Percentiles rank a stretch among this genome's conserved stretches.
These are phyloP conservation scores for Parastagonospora avenae DNA, from an alignment of 2,329 filamentous ascomycete species.

Conservation along the genomic window DNA sequence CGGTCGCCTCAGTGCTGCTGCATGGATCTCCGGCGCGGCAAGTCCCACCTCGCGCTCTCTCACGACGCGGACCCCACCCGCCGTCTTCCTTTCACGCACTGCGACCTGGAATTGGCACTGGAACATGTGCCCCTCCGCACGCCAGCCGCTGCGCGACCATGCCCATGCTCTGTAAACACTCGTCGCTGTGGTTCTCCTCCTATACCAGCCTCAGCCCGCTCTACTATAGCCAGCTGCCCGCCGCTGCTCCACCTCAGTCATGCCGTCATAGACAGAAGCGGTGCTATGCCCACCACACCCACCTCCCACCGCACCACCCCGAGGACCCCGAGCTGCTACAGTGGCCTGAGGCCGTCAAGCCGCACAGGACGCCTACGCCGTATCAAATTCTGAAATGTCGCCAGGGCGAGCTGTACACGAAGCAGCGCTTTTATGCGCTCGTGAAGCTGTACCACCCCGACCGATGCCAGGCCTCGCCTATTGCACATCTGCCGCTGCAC, in stretches of 20 bases:
- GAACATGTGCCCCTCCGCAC: constrained; percentile 29
- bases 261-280: constrained; percentile 41
- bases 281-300: constrained; percentile 36
- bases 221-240: constrained; percentile 10
- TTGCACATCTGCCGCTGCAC: constrained; percentile 58
- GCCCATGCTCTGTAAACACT: constrained; percentile 48
- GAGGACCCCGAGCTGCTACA: constrained; percentile 26
- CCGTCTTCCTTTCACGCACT: constrained; percentile 4
- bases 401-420: constrained; percentile 73
- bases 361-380: constrained; percentile 68
- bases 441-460: constrained; percentile 98
- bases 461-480: constrained; percentile 51
- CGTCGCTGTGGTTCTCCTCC: constrained; percentile 17
- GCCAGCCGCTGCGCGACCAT: constrained; percentile 36
- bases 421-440: constrained; percentile 83
- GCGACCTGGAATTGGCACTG: neutral
- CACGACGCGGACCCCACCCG: constrained; percentile 6
- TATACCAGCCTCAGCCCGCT: constrained; percentile 26
- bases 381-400: constrained; percentile 82
- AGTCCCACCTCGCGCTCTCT: constrained; percentile 5
- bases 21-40: too few species aligned
- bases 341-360: constrained; percentile 43
- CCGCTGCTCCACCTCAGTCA: constrained; percentile 45
- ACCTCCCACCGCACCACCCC: constrained; percentile 15
- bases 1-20: too few species aligned